Base-by-base conservation (phyloP, 1,284 basidiomycete species). In the Cryptococcus sp. region DNA sequence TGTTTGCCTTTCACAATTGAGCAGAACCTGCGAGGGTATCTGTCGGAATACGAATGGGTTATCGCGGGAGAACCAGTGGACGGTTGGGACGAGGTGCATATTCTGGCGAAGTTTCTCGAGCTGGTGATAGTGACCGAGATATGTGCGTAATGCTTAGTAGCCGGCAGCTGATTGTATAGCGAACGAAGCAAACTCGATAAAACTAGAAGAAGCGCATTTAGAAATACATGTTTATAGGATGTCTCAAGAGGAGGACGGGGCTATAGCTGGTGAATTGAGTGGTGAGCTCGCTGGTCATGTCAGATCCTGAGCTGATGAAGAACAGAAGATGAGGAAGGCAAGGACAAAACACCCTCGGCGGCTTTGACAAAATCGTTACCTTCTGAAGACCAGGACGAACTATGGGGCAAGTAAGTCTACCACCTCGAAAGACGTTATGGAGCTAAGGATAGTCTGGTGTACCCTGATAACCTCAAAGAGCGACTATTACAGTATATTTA, bases 401-500 rank as follows among this genome's bases (percentile, higher is more conserved):
- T 98, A 3, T 98, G 96, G 82, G 78, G 81, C 46, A 80, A 70
- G 78, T 78, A 57, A 58, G 74, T 62, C 21, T n/a, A 32, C 5
- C 2, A 21, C 39, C 3, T 46, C 24, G 45, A 23, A 22, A 34
- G 85, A 83, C 85, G 51, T 24, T 34, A 22, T 32, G 2, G 0
- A 45, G 9, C 50, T 53, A 41, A 53, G 2, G 7, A 34, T 50
- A 91, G 87, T 46, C 72, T 98, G 56, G 86, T 98, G 64, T 98
- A 96, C 70, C 81, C 85, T 4, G 87, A 88, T 60, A 83, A 91
- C 64, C 85, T 98, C 72, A 98, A 98, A 74, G 76, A 85, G 50
- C 86, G 85, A 54, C 78, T 98, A 11, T 80, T 98, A 50, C 85
- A 91, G 69, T 98, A 97, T 73, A 96, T 98, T 59, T 85, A 93